Evolutionary conservation across 164 flowering plant genomes (phyloP).

Genomic region (Chimonanthus salicifolius): DNA sequence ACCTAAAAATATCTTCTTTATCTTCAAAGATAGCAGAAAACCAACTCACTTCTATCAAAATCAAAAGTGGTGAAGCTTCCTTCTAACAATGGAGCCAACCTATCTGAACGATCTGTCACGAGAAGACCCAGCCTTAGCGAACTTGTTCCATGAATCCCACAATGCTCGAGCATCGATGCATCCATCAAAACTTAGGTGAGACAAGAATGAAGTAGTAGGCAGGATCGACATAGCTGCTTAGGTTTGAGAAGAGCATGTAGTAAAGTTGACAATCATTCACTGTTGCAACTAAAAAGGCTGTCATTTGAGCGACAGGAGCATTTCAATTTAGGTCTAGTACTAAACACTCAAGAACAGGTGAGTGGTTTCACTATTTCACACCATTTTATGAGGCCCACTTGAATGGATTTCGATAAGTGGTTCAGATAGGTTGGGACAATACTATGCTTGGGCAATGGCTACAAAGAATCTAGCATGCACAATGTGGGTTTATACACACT

Average conservation of each 20-base stretch:
- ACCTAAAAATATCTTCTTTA: background rate
- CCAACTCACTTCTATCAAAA: background rate
- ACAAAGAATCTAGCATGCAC: background rate
- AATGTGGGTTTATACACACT: background rate
- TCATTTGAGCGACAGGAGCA: too few relatives aligned
- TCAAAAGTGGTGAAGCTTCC: background rate
- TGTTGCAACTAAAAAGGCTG: too few relatives aligned
- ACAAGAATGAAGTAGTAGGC: background rate
- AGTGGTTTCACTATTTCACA: background rate
- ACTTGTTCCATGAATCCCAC: background rate
- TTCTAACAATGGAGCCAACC: background rate
- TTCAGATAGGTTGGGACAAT: background rate
- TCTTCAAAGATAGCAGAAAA: background rate
- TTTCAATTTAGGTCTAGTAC: too few relatives aligned
- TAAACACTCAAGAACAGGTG: background rate
- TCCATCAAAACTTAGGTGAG: background rate
- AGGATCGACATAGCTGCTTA: background rate
- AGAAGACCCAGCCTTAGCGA: background rate
- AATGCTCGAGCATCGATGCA: background rate
- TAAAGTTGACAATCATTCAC: too few relatives aligned
- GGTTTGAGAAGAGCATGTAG: too few relatives aligned
- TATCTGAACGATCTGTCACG: background rate
- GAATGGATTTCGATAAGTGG: too few relatives aligned
- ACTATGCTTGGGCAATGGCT: background rate
- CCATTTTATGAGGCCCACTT: too few relatives aligned